Conservation (phyloP, 106 monocot genomes). For the Dioscorea zingiberensis region DNA sequence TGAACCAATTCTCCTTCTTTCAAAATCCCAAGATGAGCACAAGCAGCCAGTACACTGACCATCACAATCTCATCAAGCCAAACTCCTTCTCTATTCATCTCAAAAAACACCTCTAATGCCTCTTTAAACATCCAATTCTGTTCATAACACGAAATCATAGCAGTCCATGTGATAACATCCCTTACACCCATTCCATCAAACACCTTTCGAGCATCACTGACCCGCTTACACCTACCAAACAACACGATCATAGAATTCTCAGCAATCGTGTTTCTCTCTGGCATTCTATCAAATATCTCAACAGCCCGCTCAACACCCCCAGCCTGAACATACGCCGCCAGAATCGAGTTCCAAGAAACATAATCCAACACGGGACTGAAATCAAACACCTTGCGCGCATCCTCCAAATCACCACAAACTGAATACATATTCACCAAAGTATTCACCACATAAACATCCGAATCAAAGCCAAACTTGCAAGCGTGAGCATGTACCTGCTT, state of each 20-base stretch:
- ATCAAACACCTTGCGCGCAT: constrained; percentile 65
- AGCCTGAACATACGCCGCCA: constrained; percentile 50
- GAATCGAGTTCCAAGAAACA: constrained; percentile 85
- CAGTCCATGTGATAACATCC: constrained; percentile 77
- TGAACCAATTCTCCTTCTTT: constrained; percentile 49
- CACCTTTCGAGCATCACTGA: constrained; percentile 40
- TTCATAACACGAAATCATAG: constrained; percentile 76
- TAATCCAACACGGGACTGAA: constrained; percentile 44
- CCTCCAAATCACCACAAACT: constrained; percentile 37
- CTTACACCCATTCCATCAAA: constrained; percentile 54
- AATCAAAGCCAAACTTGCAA: constrained; percentile 41
- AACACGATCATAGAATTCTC: constrained; percentile 74
- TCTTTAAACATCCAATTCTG: constrained; percentile 57
- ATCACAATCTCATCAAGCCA: constrained; percentile 62
- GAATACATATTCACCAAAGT: constrained; percentile 74
- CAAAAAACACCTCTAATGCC: constrained; percentile 54
- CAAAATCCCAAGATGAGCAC: constrained; percentile 25
- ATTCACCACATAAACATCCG: constrained; percentile 65
- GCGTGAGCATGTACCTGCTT: constrained; percentile 59
- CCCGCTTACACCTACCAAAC: constrained; percentile 29
- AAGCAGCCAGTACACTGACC: constrained; percentile 61
- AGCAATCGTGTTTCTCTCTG: constrained; percentile 49
- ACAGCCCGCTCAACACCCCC: constrained; percentile 49
- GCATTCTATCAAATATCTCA: constrained; percentile 49
- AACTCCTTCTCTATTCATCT: constrained; percentile 32